Percentiles rank a stretch among this genome's conserved stretches.
Conservation (phyloP, 805 yeast genomes). For the Saccharomycopsis sp. region DNA sequence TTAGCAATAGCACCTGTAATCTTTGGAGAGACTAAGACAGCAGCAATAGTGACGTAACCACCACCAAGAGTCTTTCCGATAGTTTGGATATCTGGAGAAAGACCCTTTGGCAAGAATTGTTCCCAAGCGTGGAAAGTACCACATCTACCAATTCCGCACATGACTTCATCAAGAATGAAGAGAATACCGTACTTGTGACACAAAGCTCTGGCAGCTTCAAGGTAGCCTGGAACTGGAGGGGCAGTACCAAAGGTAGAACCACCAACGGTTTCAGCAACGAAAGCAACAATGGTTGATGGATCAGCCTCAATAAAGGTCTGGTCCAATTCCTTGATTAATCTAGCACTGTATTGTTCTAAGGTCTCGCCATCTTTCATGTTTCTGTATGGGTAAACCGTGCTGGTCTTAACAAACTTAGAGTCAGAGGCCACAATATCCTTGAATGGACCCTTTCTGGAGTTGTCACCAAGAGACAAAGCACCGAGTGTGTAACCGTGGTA, state of each 20-base stretch:
- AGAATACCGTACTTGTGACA: slow-evolving; percentile 48
- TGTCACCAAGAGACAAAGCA: slow-evolving; percentile 36
- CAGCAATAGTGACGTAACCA: slow-evolving; percentile 46
- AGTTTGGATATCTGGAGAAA: slow-evolving; percentile 41
- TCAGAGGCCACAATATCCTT: slow-evolving; percentile 26
- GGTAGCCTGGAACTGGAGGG: slow-evolving; percentile 41
- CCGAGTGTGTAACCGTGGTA: slow-evolving; percentile 48
- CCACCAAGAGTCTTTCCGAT: slow-evolving; percentile 45
- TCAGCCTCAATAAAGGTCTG: slow-evolving; percentile 36
- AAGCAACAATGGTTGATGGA: slow-evolving; percentile 38
- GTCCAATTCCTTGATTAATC: slow-evolving; percentile 37
- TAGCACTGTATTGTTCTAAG: slow-evolving; percentile 33
- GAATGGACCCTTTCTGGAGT: slow-evolving; percentile 32
- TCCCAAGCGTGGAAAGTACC: slow-evolving; percentile 45
- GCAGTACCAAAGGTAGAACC: slow-evolving; percentile 43
- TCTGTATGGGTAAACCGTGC: slow-evolving; percentile 32
- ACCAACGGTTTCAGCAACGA: slow-evolving; percentile 40
- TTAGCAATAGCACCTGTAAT: slow-evolving; percentile 33
- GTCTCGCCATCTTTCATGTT: slow-evolving; percentile 31
- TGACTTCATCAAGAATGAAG: slow-evolving; percentile 47
- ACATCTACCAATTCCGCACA: slow-evolving; percentile 52
- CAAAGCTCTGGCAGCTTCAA: slow-evolving; percentile 39
- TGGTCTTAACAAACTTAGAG: slow-evolving; percentile 28
- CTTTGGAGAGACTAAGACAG: slow-evolving; percentile 37
- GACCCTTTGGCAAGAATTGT: slow-evolving; percentile 33